phyloP scores from a whole-genome alignment of 495 filamentous ascomycete genomes.

The Xylaria telfairii region DNA sequence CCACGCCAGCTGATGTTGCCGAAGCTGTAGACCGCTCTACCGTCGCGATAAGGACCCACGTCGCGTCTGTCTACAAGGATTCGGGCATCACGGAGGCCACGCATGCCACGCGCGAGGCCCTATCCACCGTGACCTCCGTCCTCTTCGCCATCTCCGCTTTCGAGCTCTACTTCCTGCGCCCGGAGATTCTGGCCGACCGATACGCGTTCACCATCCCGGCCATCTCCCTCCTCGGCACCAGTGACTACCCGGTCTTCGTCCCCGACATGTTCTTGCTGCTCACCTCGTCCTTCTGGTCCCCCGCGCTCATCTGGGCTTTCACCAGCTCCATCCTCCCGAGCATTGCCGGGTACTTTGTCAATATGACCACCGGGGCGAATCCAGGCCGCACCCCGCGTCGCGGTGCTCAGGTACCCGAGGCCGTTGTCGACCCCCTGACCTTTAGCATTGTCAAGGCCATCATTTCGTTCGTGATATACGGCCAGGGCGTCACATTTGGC shows the following conservation, averaged over 20 bases:
- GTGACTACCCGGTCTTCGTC: constrained; percentile 61
- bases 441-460: constrained; percentile 89
- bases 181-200: constrained; percentile 67
- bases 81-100: constrained; percentile 61
- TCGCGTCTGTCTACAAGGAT: constrained; percentile 54
- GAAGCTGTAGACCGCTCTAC: constrained; percentile 80
- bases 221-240: constrained; percentile 57
- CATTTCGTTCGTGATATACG: constrained; percentile 78
- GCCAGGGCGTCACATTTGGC: constrained; percentile 68
- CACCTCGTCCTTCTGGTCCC: constrained; percentile 79
- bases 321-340: constrained; percentile 74
- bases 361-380: constrained; percentile 63
- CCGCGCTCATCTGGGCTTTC: constrained; percentile 76
- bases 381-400: constrained; percentile 39
- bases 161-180: constrained; percentile 67
- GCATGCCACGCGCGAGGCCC: constrained; percentile 66
- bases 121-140: constrained; percentile 71
- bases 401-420: constrained; percentile 42
- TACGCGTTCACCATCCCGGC: constrained; percentile 75
- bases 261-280: constrained; percentile 86
- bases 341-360: constrained; percentile 82
- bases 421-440: constrained; percentile 79
- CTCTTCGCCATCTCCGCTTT: constrained; percentile 67
- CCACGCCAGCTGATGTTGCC: constrained; percentile 85
- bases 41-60: constrained; percentile 62